Percentiles rank a stretch among this genome's conserved stretches.
Evolutionary conservation across 768 basidiomycete genomes (phyloP).

Genomic region (Serendipita sp.): DNA sequence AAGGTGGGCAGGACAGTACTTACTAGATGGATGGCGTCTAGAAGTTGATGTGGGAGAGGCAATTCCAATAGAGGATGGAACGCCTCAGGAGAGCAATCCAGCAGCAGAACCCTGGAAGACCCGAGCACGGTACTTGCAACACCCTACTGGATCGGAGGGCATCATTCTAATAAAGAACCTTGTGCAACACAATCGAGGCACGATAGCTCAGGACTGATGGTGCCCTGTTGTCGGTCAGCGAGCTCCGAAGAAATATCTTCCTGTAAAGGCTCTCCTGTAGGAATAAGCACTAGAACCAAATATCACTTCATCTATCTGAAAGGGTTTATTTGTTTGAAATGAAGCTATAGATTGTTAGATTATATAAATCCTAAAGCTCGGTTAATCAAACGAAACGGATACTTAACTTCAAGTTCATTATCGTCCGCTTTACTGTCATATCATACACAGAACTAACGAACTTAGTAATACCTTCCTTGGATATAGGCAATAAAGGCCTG

Average conservation of each 20-base stretch:
- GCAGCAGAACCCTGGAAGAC: constrained; percentile 19
- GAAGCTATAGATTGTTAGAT: background rate
- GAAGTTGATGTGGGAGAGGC: constrained; percentile 46
- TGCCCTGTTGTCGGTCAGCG: too few relatives aligned
- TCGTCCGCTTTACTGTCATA: too few relatives aligned
- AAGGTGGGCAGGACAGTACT: constrained; percentile 46
- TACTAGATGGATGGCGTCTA: constrained; percentile 49
- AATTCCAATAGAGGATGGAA: constrained; percentile 25
- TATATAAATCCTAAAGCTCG: too few relatives aligned
- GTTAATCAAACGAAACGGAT: background rate
- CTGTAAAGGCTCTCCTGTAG: too few relatives aligned
- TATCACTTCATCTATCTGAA: too few relatives aligned
- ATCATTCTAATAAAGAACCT: background rate
- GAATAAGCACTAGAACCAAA: too few relatives aligned
- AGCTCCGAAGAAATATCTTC: too few relatives aligned
- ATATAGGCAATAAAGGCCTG: too few relatives aligned
- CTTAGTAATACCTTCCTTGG: too few relatives aligned
- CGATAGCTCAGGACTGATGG: too few relatives aligned
- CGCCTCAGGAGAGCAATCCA: constrained; percentile 15
- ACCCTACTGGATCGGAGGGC: background rate
- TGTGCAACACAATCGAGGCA: background rate
- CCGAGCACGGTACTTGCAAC: constrained; percentile 27
- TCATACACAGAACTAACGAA: too few relatives aligned
- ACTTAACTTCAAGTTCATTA: background rate
- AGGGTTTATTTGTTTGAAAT: background rate